Percentiles rank a stretch among this genome's conserved stretches.
Evolutionary conservation across 2,329 filamentous ascomycete species (phyloP).

Genomic region (Xylariaceae sp.): DNA sequence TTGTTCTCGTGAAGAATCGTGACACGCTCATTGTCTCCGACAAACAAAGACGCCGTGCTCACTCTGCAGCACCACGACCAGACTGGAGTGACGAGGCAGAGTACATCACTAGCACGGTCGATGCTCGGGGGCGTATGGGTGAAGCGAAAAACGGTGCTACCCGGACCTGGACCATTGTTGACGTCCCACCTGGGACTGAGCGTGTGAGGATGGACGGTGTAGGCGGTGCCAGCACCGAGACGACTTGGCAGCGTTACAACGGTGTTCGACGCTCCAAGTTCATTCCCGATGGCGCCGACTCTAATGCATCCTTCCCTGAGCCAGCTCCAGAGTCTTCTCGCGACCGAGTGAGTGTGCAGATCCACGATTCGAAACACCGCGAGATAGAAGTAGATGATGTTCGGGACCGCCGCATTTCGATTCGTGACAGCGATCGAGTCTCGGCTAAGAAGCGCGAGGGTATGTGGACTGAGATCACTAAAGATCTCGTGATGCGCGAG

Average conservation of each 20-base stretch:
- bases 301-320: conserved; percentile 38
- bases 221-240: conserved; percentile 70
- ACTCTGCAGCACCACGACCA: conserved; percentile 46
- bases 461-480: conserved; percentile 97
- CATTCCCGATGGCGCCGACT: conserved; percentile 58
- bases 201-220: conserved; percentile 77
- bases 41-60: conserved; percentile 44
- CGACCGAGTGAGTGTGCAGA: conserved; percentile 43
- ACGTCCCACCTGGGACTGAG: conserved; percentile 79
- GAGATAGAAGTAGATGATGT: conserved; percentile 54
- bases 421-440: conserved; percentile 34
- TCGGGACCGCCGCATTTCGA: conserved; percentile 46
- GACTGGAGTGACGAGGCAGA: conserved; percentile 63
- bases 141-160: conserved; percentile 72
- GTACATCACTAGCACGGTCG: conserved; percentile 54
- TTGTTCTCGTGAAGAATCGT: conserved; percentile 58
- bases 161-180: conserved; percentile 74
- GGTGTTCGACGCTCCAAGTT: conserved; percentile 73
- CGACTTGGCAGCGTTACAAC: conserved; percentile 75
- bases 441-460: conserved; percentile 50
- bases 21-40: conserved; percentile 46
- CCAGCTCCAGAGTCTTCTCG: conserved; percentile 24
- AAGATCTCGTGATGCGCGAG: conserved; percentile 81
- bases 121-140: conserved; percentile 61
- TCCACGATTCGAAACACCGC: conserved; percentile 38